A percentile compares a stretch with the other conserved stretches of the same genome.
These are phyloP conservation scores for Daldinia decipiens DNA, from an alignment of 495 filamentous ascomycete species.

Conservation along the genomic window DNA sequence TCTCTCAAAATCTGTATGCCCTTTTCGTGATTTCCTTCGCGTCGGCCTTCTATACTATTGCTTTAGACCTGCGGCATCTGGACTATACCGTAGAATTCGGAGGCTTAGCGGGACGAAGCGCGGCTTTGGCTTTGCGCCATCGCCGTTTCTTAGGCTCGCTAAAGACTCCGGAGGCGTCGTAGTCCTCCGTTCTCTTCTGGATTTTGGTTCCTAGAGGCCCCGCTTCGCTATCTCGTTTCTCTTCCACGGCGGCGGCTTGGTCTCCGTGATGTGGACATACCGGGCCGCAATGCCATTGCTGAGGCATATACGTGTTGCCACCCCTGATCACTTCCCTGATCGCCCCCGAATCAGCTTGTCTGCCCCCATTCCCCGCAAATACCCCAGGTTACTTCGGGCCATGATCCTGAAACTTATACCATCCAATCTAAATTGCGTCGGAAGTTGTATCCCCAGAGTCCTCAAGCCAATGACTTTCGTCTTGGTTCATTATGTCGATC, in stretches of 20 bases:
- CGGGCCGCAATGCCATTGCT: constrained; percentile 46
- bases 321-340: constrained; percentile 27
- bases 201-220: constrained; percentile 21
- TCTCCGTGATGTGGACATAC: constrained; percentile 48
- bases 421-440: constrained; percentile 42
- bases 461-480: constrained; percentile 19
- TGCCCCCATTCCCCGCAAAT: constrained; percentile 42
- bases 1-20: not conserved
- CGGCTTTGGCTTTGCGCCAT: constrained; percentile 34
- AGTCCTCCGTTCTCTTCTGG: constrained; percentile 33
- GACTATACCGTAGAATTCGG: constrained; percentile 19
- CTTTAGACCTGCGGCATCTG: constrained; percentile 1
- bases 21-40: constrained; percentile 3
- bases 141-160: constrained; percentile 37
- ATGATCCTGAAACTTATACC: constrained; percentile 42
- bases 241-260: constrained; percentile 38
- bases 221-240: constrained; percentile 24
- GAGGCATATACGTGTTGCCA: constrained; percentile 32
- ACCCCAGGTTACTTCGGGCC: constrained; percentile 45
- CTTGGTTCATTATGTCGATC: constrained; percentile 40
- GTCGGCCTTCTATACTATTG: not conserved
- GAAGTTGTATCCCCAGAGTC: constrained; percentile 27
- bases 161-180: constrained; percentile 24
- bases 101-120: constrained; percentile 22
- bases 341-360: constrained; percentile 23